Conservation (phyloP, 108 stramenopile species). For the Fragilaria crotonensis region DNA sequence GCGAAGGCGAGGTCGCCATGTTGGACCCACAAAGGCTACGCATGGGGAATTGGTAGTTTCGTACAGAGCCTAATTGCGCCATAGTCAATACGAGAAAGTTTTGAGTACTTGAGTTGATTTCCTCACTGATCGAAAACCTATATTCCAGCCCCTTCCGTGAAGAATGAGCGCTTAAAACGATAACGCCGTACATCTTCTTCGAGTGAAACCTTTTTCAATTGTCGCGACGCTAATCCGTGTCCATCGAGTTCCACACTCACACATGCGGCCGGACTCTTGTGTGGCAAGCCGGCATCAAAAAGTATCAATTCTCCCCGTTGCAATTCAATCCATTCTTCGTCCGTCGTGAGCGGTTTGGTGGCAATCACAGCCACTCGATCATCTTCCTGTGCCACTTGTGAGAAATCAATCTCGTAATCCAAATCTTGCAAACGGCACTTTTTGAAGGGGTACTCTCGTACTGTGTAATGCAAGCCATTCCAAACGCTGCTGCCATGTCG, state of each 20-base stretch:
- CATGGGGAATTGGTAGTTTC: too few relatives aligned
- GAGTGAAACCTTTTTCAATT: too few relatives aligned
- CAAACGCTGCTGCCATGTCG: slow-evolving; percentile 64
- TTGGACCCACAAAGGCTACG: too few relatives aligned
- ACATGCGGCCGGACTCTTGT: slow-evolving; percentile 30
- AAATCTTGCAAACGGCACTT: slow-evolving; percentile 31
- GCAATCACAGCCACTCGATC: slow-evolving; percentile 80
- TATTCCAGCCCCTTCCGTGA: too few relatives aligned
- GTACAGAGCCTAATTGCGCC: too few relatives aligned
- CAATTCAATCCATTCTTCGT: slow-evolving; percentile 70
- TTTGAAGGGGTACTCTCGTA: slow-evolving; percentile 45
- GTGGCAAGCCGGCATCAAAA: slow-evolving; percentile 63
- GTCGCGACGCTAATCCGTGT: slow-evolving; percentile 56
- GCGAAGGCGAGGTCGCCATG: too few relatives aligned
- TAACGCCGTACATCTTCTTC: slow-evolving; percentile 39
- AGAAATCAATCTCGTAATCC: slow-evolving; percentile 57
- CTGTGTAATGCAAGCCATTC: slow-evolving; percentile 80
- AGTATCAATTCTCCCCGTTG: slow-evolving; percentile 52
- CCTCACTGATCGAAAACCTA: too few relatives aligned
- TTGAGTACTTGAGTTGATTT: too few relatives aligned
- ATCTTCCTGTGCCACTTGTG: slow-evolving; percentile 38
- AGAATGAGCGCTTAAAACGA: too few relatives aligned
- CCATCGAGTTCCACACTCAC: slow-evolving; percentile 41
- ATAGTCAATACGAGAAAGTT: too few relatives aligned
- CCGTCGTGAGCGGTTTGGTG: slow-evolving; percentile 68